Conservation (phyloP, 2,329 filamentous ascomycete species). For the Myriosclerotinia scirpicola region DNA sequence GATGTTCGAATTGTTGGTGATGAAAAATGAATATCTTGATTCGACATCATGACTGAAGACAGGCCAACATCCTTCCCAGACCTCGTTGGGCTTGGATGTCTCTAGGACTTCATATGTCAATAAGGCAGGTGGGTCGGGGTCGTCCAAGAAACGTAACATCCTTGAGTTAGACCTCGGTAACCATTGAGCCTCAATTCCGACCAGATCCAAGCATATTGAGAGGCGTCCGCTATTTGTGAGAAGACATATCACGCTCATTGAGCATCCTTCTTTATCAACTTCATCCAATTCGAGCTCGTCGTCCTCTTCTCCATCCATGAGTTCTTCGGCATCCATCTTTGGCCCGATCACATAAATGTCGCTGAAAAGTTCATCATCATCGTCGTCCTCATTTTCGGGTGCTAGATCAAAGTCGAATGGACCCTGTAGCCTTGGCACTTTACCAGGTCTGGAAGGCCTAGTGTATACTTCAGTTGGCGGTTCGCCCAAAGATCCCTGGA, state of each 20-base stretch:
- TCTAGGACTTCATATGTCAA: constrained; percentile 64
- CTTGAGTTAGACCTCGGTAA: constrained; percentile 56
- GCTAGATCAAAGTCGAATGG: constrained; percentile 57
- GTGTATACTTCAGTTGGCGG: constrained; percentile 55
- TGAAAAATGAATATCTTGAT: constrained; percentile 62
- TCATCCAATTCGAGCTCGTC: constrained; percentile 55
- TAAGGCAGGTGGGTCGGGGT: constrained; percentile 49
- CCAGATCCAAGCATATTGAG: constrained; percentile 60
- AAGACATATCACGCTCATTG: constrained; percentile 59
- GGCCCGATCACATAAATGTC: constrained; percentile 64
- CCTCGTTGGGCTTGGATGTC: constrained; percentile 55
- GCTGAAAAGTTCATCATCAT: constrained; percentile 56
- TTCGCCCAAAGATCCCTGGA: constrained; percentile 53
- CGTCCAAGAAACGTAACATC: constrained; percentile 43
- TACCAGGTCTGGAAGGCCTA: constrained; percentile 57
- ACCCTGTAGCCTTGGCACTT: constrained; percentile 60
- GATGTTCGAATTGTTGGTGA: constrained; percentile 61
- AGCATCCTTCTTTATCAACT: constrained; percentile 59
- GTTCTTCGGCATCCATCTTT: constrained; percentile 58
- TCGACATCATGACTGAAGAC: constrained; percentile 61
- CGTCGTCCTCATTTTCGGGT: constrained; percentile 52
- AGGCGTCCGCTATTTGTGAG: constrained; percentile 61
- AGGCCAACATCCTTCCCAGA: constrained; percentile 59
- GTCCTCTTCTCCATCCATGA: constrained; percentile 66
- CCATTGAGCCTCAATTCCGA: constrained; percentile 66